Percentiles rank a stretch among this genome's conserved stretches.
Evolutionary conservation across 371 early-diverging fungal genomes (phyloP).

Genomic region (Lichtheimia ornata): DNA sequence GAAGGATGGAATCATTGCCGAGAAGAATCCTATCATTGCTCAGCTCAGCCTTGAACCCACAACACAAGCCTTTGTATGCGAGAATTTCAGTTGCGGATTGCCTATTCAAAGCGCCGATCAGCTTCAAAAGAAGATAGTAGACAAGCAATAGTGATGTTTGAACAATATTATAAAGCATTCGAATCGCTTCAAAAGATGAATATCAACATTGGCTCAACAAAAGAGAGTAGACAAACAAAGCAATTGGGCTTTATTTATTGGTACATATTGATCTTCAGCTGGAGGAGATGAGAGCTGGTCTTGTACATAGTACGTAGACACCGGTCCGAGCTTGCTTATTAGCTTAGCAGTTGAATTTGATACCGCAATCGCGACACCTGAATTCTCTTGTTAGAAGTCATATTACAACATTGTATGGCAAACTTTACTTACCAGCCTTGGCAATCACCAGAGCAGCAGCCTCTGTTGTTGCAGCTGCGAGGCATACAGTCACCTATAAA

Average conservation of each 20-base stretch:
- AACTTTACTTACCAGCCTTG: conserved; percentile 8
- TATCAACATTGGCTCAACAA: too few species aligned
- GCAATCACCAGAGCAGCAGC: conserved; percentile 12
- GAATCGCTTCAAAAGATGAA: too few species aligned
- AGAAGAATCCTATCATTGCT: conserved; percentile 28
- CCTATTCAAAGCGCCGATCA: conserved; percentile 29
- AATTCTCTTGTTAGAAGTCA: not conserved
- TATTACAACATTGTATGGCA: not conserved
- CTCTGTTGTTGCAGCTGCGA: not conserved
- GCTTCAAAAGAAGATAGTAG: conserved; percentile 3
- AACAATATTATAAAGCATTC: too few species aligned
- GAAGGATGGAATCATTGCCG: conserved; percentile 25
- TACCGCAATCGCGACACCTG: not conserved
- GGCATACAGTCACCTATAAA: conserved; percentile 4
- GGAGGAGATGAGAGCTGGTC: not conserved
- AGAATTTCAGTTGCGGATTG: conserved; percentile 51
- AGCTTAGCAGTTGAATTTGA: not conserved
- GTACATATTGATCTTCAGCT: not conserved
- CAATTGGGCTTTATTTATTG: not conserved
- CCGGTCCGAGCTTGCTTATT: not conserved
- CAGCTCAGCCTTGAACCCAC: conserved; percentile 16
- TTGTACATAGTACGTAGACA: not conserved
- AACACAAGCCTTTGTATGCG: conserved; percentile 40
- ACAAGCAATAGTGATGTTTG: not conserved
- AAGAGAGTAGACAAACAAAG: too few species aligned